Percentiles rank a stretch among this genome's conserved stretches.
These are phyloP conservation scores for Pseudogymnoascus sp. DNA, from an alignment of 2,329 filamentous ascomycete species.

Conservation along the genomic window DNA sequence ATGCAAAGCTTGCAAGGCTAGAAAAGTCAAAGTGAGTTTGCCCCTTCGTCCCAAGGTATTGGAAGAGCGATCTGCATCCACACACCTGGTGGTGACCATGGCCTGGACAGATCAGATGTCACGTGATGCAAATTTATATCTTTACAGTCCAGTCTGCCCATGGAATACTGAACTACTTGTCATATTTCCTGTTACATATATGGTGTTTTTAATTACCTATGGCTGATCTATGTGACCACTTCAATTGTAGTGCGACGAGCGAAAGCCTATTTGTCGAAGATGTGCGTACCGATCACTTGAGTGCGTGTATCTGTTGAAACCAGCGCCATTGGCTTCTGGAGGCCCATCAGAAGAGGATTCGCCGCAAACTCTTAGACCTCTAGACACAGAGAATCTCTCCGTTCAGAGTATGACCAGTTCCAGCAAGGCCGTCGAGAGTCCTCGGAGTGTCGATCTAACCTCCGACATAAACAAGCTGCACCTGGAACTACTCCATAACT, in stretches of 20 bases:
- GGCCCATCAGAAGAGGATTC: constrained; percentile 13
- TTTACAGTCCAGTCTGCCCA: not conserved
- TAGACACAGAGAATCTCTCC: not conserved
- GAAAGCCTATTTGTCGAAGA: constrained; percentile 34
- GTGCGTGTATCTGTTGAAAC: constrained; percentile 31
- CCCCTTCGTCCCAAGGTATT: not conserved
- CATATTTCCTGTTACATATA: not conserved
- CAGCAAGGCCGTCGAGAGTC: not conserved
- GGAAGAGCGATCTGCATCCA: not conserved
- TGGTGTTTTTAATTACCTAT: not conserved
- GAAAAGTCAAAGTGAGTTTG: constrained; percentile 35
- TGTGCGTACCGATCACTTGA: constrained; percentile 36
- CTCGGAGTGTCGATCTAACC: not conserved
- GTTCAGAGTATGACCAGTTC: not conserved
- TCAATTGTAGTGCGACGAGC: constrained; percentile 34
- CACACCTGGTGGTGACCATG: not conserved
- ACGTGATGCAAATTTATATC: not conserved
- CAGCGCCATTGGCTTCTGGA: constrained; percentile 12
- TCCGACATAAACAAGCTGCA: constrained; percentile 35
- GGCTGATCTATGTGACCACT: not conserved
- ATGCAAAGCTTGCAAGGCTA: constrained; percentile 34
- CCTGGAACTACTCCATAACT: constrained; percentile 49
- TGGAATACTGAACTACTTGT: not conserved
- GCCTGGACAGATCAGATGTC: not conserved
- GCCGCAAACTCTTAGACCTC: not conserved